Conservation (phyloP, 495 filamentous ascomycete genomes). For the Lasiosphaeria ovina region DNA sequence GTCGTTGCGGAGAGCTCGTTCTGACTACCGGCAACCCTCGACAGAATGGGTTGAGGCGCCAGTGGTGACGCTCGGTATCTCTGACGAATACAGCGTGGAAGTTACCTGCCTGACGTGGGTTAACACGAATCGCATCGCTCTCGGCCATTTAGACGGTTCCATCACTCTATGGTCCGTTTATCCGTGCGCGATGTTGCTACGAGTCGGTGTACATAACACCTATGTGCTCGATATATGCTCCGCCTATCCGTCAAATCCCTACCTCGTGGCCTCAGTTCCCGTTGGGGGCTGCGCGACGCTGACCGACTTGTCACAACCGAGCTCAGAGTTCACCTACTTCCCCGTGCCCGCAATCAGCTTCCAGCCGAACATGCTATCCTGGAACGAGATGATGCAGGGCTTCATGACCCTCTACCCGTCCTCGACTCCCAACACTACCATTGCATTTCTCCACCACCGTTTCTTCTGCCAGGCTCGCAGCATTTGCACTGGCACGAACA, state of each 20-base stretch:
- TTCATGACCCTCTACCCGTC: constrained; percentile 47
- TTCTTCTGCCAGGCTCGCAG: constrained; percentile 46
- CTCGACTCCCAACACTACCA: constrained; percentile 43
- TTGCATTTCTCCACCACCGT: constrained; percentile 45
- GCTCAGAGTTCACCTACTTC: constrained; percentile 46
- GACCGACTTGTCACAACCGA: constrained; percentile 45
- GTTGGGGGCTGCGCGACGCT: constrained; percentile 46
- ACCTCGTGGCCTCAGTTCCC: constrained; percentile 44
- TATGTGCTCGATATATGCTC: constrained; percentile 48
- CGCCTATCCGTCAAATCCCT: constrained; percentile 46
- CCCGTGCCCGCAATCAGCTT: constrained; percentile 43
- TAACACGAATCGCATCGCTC: constrained; percentile 45
- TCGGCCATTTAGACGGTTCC: constrained; percentile 49
- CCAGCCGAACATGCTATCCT: constrained; percentile 46
- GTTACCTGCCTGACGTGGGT: constrained; percentile 50
- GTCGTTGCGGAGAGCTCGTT: not conserved
- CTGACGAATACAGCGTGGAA: constrained; percentile 40
- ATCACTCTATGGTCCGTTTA: constrained; percentile 49
- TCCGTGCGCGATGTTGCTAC: constrained; percentile 37
- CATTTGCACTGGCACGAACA: constrained; percentile 44
- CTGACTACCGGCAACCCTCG: constrained; percentile 15
- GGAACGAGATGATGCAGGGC: constrained; percentile 46
- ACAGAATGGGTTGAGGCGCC: constrained; percentile 41
- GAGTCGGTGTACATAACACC: constrained; percentile 42
- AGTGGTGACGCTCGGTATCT: constrained; percentile 39